Evolutionary conservation across 495 filamentous ascomycete species (phyloP), one percentile per base, ranked within the genome.

Genomic region (Aspergillus ostianus): DNA sequence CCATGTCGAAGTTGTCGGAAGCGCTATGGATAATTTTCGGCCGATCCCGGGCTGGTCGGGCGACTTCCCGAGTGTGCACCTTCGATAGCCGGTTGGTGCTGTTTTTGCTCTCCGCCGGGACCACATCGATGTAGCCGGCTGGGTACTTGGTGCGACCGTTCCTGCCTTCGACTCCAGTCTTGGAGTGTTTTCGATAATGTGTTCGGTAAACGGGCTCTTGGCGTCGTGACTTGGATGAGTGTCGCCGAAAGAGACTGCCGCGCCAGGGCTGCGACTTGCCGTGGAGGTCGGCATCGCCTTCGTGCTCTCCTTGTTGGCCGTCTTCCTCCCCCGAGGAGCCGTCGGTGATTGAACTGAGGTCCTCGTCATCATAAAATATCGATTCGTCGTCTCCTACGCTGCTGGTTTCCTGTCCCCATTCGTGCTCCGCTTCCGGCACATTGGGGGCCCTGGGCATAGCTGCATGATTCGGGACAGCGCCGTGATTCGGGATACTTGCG

Each of bases 351-450:
- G 61, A 61, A 49, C 57, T 59, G 17, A 20, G 0, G 19, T 58
- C 51, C 9, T 57, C 55, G n/a, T 58, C 49, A 18, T 61, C 60
- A 19, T 61, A 59, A 17, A 58, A 30, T 18, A 58, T 56, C 7
- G 57, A 59, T 18, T 65, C 60, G 12, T 63, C 62, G 36, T 68
- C 65, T 12, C 30, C 62, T 21, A 61, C 58, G 56, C 65, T 68
- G 36, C 53, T 59, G 9, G 57, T 52, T 10, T 64, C 62, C 7
- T 47, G 52, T 18, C 49, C 57, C 20, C 52, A 53, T 20, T 58
- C 60, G 17, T 46, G 19, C 13, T 64, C 65, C 4, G 65, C 57
- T 18, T 60, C 62, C 20, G 61, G 54, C 7, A 19, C 26, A 36
- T 53, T 21, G 8, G 51, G 51, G 30, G 51, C 15, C 23, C 51